A percentile compares a stretch with the other conserved stretches of the same genome.
Conservation (phyloP, 176 grass and related monocot species). For the Bromus sterilis region DNA sequence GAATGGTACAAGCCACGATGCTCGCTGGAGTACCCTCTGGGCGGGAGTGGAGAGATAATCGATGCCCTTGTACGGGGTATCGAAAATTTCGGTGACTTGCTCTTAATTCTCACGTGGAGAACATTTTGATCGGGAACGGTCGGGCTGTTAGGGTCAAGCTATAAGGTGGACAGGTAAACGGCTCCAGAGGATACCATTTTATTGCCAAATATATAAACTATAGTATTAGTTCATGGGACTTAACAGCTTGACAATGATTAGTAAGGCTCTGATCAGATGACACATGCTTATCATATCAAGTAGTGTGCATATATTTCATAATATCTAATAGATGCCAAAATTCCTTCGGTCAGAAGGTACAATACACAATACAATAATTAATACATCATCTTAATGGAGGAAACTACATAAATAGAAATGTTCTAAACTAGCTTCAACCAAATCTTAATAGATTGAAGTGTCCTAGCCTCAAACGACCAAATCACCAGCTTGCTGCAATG, state of each 20-base stretch:
- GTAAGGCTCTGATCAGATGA: neutral
- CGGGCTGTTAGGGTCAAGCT: slow-evolving; percentile 81
- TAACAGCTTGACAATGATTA: neutral
- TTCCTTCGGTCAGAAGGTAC: neutral
- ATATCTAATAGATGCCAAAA: neutral
- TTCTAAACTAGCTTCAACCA: neutral
- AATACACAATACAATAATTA: neutral
- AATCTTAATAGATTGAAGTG: neutral
- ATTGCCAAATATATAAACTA: neutral
- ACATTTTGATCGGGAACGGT: slow-evolving; percentile 78
- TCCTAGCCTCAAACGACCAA: neutral
- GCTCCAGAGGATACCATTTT: neutral
- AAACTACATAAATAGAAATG: neutral
- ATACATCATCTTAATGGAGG: too few species aligned
- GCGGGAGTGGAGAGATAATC: slow-evolving; percentile 76
- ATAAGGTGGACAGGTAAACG: slow-evolving; percentile 66
- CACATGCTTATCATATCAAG: too few species aligned
- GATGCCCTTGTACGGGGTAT: slow-evolving; percentile 77
- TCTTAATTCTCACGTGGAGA: slow-evolving; percentile 74
- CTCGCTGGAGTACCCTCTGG: slow-evolving; percentile 75
- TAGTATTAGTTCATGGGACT: neutral
- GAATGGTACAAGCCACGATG: slow-evolving; percentile 99
- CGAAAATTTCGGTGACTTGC: slow-evolving; percentile 68
- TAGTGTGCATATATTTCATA: neutral
- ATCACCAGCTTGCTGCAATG: neutral